Conservation (phyloP, 306 rosid species). For the Cicer bijugum region DNA sequence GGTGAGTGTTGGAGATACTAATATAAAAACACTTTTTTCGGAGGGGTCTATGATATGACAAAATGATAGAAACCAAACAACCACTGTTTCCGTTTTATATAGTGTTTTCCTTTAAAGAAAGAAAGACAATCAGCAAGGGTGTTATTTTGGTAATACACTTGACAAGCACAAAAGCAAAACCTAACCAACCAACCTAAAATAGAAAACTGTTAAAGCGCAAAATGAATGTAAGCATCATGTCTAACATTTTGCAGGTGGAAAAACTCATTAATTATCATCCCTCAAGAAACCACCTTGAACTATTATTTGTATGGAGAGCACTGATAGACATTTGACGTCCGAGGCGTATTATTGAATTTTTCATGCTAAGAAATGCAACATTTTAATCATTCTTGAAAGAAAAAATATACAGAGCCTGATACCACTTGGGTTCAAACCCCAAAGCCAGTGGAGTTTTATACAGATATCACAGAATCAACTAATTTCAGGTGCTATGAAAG, state of each 20-base stretch:
- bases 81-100: conserved; percentile 14
- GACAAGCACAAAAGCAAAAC: neutral
- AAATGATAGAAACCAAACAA: conserved; percentile 34
- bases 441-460: conserved; percentile 43
- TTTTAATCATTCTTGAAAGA: conserved; percentile 2
- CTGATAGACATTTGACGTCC: conserved; percentile 29
- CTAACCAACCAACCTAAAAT: neutral
- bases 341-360: conserved; percentile 46
- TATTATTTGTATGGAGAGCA: conserved; percentile 16
- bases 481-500: conserved; percentile 46
- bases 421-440: conserved; percentile 38
- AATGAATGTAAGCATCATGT: neutral
- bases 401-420: conserved; percentile 44
- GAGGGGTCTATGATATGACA: neutral
- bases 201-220: neutral
- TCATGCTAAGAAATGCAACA: conserved; percentile 38
- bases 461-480: conserved; percentile 32
- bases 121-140: conserved; percentile 6
- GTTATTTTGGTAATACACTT: neutral
- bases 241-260: conserved; percentile 21
- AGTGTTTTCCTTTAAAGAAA: neutral
- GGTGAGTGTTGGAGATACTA: neutral
- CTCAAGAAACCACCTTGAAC: neutral
- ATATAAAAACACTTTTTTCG: neutral
- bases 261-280: neutral